Evolutionary conservation across 2,329 filamentous ascomycete genomes (phyloP), one percentile per base, ranked within the genome.

Genomic region (Lanzia echinophila): DNA sequence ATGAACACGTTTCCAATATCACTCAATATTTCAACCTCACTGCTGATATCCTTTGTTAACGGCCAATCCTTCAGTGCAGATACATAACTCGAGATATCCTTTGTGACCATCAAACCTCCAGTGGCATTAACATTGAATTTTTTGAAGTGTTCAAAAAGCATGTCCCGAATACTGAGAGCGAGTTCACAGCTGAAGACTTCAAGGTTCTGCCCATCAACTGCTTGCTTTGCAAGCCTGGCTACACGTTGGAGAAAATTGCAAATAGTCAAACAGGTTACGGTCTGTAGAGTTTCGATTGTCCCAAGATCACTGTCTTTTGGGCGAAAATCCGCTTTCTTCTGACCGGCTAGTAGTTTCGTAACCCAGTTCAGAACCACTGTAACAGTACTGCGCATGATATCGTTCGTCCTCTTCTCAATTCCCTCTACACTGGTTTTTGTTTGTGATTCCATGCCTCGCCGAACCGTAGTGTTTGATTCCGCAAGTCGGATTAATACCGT

Each of bases 1-100:
- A 99, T 95, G 69, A 99, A 99, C 50, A 99, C 73, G 66, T 91
- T 96, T 11, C 91, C 92, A 55, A 99, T 90, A 75, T 99, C 94
- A 24, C 90, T 86, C 56, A 99, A 73, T 44, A 96, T 81, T 73
- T 99, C 92, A 60, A 96, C 81, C 51, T 82, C 81, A 22, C 78
- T 78, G 62, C 81, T 79, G 47, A 84, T 82, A 39, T 87, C 82
- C 63, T 84, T 84, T 50, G 80, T 78, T 39, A 91, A 75, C 28
- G 87, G 81, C 90, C 90, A 97, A 33, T 84, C 84, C 58, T 88
- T 84, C 60, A 99, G 78, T 11, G 95, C 82, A 57, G 91, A 86
- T 8, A 88, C 87, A 70, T 99, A 99, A 67, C 90, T 90, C 34
- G 90, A 89, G 69, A 97, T 91, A 68, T 99, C 94, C 73, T 97